Base-by-base conservation (phyloP, 768 basidiomycete species). In the Trametes sanguinea region DNA sequence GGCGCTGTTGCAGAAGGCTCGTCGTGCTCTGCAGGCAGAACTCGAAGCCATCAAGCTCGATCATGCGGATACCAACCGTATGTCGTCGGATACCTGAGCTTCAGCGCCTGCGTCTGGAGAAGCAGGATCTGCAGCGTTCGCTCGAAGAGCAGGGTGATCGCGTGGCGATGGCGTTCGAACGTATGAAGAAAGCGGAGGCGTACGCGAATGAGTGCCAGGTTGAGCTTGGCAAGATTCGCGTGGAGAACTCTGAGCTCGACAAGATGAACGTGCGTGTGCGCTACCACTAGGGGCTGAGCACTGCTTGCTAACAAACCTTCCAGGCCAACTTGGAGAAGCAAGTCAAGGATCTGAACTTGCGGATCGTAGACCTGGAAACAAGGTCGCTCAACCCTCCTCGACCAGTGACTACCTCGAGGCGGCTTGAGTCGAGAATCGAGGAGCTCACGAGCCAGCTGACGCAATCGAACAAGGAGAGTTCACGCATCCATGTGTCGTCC, bases 301-400 rank as follows among this genome's bases (percentile, higher is more conserved):
- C 65, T 32, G 14, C 8, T 0, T 43, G 42, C 39, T 60, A 6
- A 62, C 17, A 29, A 14, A 35, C 66, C 39, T 33, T 43, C 39
- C 61, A 95, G 93, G 90, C 90, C 10, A 85, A 81, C 64, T 78
- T 95, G 16, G 92, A 94, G 77, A 94, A 92, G 70, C 89, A 92
- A 69, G 80, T 90, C 70, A 93, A 92, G 69, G 93, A 94, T 54
- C 76, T 94, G 35, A 92, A 92, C 63, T 83, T 92, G 44, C 88
- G 87, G 43, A 85, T 94, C 57, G 85, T 91, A 8, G 92, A 94
- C 68, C 79, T 94, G 16, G 92, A 92, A 72, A 90, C 92, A 1
- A 89, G 80, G 68, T 87, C 90, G 4, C 86, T 92, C 64, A 88
- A 76, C 65, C 80, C 83, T n/a, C 83, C 87, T 13, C 81, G 87